Evolutionary conservation across 1,284 basidiomycete species (phyloP).

Genomic region (Fomitopsis schrenkii): DNA sequence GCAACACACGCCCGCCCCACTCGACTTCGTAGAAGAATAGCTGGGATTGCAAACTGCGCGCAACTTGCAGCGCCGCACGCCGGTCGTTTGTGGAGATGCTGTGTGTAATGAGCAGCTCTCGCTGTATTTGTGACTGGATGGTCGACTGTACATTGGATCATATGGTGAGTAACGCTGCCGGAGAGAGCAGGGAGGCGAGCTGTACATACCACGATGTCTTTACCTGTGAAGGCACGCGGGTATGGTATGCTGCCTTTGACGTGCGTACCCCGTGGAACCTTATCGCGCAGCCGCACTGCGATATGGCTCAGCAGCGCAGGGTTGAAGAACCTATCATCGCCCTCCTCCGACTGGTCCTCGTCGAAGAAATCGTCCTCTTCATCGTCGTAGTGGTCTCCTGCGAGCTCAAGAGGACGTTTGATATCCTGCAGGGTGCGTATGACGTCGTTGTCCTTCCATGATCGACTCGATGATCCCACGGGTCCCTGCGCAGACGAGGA

Average conservation of each 20-base stretch:
- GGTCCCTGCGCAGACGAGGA: slow-evolving; percentile 14
- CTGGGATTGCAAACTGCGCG: slow-evolving; percentile 86
- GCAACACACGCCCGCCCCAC: slow-evolving; percentile 82
- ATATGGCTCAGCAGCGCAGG: slow-evolving; percentile 85
- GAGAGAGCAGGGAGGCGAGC: not conserved
- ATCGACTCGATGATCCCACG: slow-evolving; percentile 20
- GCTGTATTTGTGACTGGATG: slow-evolving; percentile 76
- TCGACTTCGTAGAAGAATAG: slow-evolving; percentile 98
- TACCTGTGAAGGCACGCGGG: slow-evolving; percentile 85
- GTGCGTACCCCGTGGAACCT: slow-evolving; percentile 81
- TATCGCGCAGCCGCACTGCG: slow-evolving; percentile 83
- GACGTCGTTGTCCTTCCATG: slow-evolving; percentile 25
- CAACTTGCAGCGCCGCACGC: slow-evolving; percentile 80
- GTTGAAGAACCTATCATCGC: slow-evolving; percentile 80
- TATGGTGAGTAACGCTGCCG: not conserved
- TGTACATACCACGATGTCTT: slow-evolving; percentile 81
- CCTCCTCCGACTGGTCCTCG: slow-evolving; percentile 63
- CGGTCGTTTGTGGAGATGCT: slow-evolving; percentile 69
- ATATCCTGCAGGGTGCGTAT: slow-evolving; percentile 36
- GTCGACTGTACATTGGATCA: slow-evolving; percentile 51
- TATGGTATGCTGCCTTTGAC: slow-evolving; percentile 90
- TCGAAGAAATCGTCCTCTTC: slow-evolving; percentile 55
- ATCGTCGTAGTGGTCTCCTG: slow-evolving; percentile 43
- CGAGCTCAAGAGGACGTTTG: slow-evolving; percentile 34
- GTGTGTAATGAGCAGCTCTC: slow-evolving; percentile 65